Evolutionary conservation across 2,329 filamentous ascomycete species (phyloP), one percentile per base, ranked within the genome.

Genomic region (Diaporthe sp.): DNA sequence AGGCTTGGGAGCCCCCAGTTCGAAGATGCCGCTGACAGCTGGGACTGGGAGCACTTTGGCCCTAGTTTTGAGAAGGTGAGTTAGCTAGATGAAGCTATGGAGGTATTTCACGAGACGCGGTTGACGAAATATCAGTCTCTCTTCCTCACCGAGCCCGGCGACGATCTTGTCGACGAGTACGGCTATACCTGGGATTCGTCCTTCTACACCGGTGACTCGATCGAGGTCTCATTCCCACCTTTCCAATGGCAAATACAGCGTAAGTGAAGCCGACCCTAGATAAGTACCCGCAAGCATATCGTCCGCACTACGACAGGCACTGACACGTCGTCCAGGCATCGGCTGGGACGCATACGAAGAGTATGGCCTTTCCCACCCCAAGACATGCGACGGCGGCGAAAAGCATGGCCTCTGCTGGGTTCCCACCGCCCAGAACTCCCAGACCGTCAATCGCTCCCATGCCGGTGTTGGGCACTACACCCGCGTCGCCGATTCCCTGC

Each of bases 11-110:
- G 61, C 42, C 28, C 44, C 5, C 28, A 67, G 10, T 49, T 67
- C 19, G 44, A 51, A 19, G 44, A 17, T 51, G 25, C 44, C 19
- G 61, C 44, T 49, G 61, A 67, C 2, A 67, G 19, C 28, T 67
- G 61, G 61, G 61, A 67, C 61, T 67, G 61, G 61, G 61, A 67
- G 28, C 61, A 67, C 28, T 67, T 67, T 37, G 61, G 61, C 28
- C 42, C 42, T 34, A 67, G 61, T 67, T 51, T 67, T 19, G 19
- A 37, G 61, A 67, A 51, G 28, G 61, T 51, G 61, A 67, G 61
- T 67, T 19, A 25, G 61, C 25, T 19, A 34, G 61, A 51, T 67
- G 19, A 49, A 37, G 42, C 25, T n/a, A n/a, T 67, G 61, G 25
- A 37, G 28, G 28, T 37, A 49, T 37, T 37, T 5, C 44, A 49